phyloP scores from a whole-genome alignment of 805 yeast genomes.

The Yueomyces sinensis region DNA sequence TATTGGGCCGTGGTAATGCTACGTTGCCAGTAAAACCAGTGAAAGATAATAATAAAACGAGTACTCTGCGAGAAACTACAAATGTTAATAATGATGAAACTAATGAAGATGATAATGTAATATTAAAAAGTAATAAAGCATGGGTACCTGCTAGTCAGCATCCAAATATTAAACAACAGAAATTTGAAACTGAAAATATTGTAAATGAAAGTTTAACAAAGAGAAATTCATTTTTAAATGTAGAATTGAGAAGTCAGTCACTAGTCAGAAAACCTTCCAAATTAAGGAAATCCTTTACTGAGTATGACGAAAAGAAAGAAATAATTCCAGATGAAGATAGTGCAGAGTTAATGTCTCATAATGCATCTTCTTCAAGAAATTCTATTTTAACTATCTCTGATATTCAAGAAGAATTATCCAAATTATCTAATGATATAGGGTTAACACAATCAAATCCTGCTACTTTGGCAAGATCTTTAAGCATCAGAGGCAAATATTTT shows the following conservation, averaged over 20 bases:
- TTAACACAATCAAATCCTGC: slow-evolving; percentile 68
- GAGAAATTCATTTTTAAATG: slow-evolving; percentile 1
- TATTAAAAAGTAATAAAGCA: slow-evolving; percentile 30
- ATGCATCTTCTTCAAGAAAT: not conserved
- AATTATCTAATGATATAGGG: slow-evolving; percentile 60
- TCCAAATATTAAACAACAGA: slow-evolving; percentile 79
- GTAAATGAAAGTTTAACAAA: not conserved
- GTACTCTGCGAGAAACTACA: not conserved
- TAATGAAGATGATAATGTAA: not conserved
- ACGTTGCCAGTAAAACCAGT: not conserved
- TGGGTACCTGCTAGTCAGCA: slow-evolving; percentile 96
- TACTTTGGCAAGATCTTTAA: slow-evolving; percentile 64
- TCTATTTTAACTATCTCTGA: slow-evolving; percentile 46
- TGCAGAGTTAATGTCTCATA: not conserved
- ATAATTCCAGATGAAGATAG: slow-evolving; percentile 8
- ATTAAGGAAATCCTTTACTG: slow-evolving; percentile 18
- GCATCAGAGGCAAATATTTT: slow-evolving; percentile 36
- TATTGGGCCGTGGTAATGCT: not conserved
- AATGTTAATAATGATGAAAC: not conserved
- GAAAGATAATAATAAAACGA: not conserved
- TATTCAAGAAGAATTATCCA: slow-evolving; percentile 59
- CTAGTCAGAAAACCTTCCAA: slow-evolving; percentile 20
- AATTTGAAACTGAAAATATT: slow-evolving; percentile 4
- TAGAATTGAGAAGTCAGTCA: slow-evolving; percentile 5
- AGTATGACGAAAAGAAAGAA: slow-evolving; percentile 21